Percentiles rank a stretch among this genome's conserved stretches.
Conservation (phyloP, 2,329 filamentous ascomycete species). For the Cryphonectria nitschkei region DNA sequence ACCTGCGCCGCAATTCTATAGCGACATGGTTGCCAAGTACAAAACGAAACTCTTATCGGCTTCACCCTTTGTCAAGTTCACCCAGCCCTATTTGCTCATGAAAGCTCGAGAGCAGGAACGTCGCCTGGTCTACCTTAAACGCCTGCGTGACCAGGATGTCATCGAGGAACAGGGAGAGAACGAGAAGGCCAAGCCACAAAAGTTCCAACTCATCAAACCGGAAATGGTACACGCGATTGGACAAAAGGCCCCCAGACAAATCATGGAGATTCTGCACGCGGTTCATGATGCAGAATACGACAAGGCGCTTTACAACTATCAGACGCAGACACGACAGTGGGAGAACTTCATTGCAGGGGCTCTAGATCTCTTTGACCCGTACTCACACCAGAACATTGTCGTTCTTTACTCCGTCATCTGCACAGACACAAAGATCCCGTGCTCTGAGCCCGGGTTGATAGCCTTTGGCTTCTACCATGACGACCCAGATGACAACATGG, state of each 20-base stretch:
- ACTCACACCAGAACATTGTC: slow-evolving; percentile 94
- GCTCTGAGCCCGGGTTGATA: slow-evolving; percentile 86
- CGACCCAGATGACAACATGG: slow-evolving; percentile 62
- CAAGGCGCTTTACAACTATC: slow-evolving; percentile 89
- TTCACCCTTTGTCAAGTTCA: slow-evolving; percentile 95
- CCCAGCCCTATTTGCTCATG: slow-evolving; percentile 90
- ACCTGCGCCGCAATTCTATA: slow-evolving; percentile 89
- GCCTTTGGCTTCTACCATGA: slow-evolving; percentile 94
- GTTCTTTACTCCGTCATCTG: slow-evolving; percentile 93
- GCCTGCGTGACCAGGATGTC: slow-evolving; percentile 76
- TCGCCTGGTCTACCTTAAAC: slow-evolving; percentile 78
- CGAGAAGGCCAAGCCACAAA: slow-evolving; percentile 67
- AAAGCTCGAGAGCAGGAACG: slow-evolving; percentile 90
- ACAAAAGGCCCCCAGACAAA: slow-evolving; percentile 78
- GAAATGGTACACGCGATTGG: slow-evolving; percentile 91
- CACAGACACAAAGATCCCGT: slow-evolving; percentile 90
- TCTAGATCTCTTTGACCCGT: slow-evolving; percentile 88
- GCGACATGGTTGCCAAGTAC: slow-evolving; percentile 91
- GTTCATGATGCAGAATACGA: slow-evolving; percentile 97
- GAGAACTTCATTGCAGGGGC: slow-evolving; percentile 92
- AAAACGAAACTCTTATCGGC: slow-evolving; percentile 92
- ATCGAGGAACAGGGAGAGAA: slow-evolving; percentile 59
- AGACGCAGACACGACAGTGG: slow-evolving; percentile 94
- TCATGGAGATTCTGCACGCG: slow-evolving; percentile 91
- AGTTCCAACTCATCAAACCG: slow-evolving; percentile 89